Evolutionary conservation across 1,284 basidiomycete genomes (phyloP).

Genomic region (Fomitiporia mediterranea): DNA sequence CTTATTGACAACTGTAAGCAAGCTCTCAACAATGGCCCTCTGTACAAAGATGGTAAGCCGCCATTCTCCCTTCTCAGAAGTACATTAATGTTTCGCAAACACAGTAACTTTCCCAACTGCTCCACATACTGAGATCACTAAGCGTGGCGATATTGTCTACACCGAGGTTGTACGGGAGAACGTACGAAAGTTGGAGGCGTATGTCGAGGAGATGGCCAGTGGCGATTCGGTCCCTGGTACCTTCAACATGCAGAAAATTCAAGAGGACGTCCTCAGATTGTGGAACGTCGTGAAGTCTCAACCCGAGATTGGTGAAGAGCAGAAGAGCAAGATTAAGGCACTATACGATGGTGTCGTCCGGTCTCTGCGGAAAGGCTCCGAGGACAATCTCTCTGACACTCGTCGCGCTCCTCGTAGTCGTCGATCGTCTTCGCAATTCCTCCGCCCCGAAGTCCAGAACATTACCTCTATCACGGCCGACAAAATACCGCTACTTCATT

Average conservation of each 20-base stretch:
- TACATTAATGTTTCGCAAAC: slow-evolving; percentile 13
- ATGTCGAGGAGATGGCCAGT: slow-evolving; percentile 98
- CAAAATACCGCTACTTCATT: slow-evolving; percentile 90
- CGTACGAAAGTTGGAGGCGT: slow-evolving; percentile 96
- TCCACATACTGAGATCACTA: slow-evolving; percentile 89
- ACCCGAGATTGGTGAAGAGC: slow-evolving; percentile 93
- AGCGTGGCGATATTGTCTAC: slow-evolving; percentile 93
- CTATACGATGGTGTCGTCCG: slow-evolving; percentile 95
- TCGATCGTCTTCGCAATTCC: slow-evolving; percentile 90
- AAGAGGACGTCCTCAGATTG: slow-evolving; percentile 92
- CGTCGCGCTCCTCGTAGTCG: slow-evolving; percentile 61
- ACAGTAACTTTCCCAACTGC: slow-evolving; percentile 97
- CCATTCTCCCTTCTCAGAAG: slow-evolving; percentile 1
- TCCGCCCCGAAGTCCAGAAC: slow-evolving; percentile 79
- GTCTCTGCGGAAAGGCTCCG: slow-evolving; percentile 55
- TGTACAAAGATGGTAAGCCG: slow-evolving; percentile 83
- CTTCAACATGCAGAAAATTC: slow-evolving; percentile 94
- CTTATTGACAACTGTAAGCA: slow-evolving; percentile 92
- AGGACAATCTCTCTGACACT: slow-evolving; percentile 41
- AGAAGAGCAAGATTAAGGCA: slow-evolving; percentile 96
- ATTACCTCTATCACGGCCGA: slow-evolving; percentile 81
- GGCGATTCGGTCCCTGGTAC: slow-evolving; percentile 80
- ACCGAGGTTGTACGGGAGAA: slow-evolving; percentile 92
- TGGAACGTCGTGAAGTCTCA: slow-evolving; percentile 98
- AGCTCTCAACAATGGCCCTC: slow-evolving; percentile 75